A percentile compares a stretch with the other conserved stretches of the same genome.
Conservation (phyloP, 2,329 filamentous ascomycete species). For the Trichophyton simii region DNA sequence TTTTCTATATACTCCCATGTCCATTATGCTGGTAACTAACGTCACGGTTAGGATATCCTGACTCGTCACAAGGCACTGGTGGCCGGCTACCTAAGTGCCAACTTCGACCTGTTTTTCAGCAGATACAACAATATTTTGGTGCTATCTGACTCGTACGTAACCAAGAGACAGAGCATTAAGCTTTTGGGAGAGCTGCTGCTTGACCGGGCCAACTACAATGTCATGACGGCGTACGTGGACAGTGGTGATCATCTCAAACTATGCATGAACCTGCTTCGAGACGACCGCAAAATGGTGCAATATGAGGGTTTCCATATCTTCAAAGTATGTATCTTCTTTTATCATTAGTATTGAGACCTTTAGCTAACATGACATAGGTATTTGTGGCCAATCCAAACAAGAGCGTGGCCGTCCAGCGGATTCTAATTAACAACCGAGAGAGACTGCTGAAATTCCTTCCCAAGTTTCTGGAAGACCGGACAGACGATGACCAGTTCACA, state of each 20-base stretch:
- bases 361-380: slow-evolving; percentile 41
- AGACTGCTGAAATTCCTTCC: slow-evolving; percentile 79
- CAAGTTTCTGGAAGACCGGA: slow-evolving; percentile 84
- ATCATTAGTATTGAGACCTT: not conserved
- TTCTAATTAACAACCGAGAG: slow-evolving; percentile 90
- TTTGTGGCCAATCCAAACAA: slow-evolving; percentile 99
- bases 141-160: slow-evolving; percentile 91
- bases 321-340: slow-evolving; percentile 45
- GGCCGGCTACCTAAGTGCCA: slow-evolving; percentile 71
- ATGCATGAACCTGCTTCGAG: slow-evolving; percentile 91
- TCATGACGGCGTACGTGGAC: slow-evolving; percentile 97
- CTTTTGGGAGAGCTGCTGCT: slow-evolving; percentile 87
- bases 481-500: slow-evolving; percentile 95
- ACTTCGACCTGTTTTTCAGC: slow-evolving; percentile 87
- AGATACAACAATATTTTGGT: slow-evolving; percentile 80
- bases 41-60: slow-evolving; percentile 58
- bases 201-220: slow-evolving; percentile 89
- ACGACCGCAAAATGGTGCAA: slow-evolving; percentile 97
- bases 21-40: not conserved
- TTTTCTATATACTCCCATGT: not conserved
- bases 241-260: slow-evolving; percentile 92
- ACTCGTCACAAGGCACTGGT: slow-evolving; percentile 90
- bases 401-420: slow-evolving; percentile 87
- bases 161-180: slow-evolving; percentile 96
- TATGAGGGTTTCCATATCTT: slow-evolving; percentile 99